Evolutionary conservation across 768 basidiomycete species (phyloP).

Genomic region (Suillus brevipes): DNA sequence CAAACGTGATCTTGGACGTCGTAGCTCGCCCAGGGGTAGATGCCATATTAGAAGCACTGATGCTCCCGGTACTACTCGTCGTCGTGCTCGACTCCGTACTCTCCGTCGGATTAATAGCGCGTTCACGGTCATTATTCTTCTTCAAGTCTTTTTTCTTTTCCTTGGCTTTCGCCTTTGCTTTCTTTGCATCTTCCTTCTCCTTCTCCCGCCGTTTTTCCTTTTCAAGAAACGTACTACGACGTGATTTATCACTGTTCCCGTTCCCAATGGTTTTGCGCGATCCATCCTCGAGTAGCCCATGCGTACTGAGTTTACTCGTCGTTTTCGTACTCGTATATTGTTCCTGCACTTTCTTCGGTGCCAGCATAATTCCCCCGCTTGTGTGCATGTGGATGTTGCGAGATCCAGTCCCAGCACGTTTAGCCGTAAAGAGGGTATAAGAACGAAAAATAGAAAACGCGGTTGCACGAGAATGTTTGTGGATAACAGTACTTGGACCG

Average conservation of each 20-base stretch:
- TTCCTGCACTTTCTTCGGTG: slow-evolving; percentile 74
- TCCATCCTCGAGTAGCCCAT: slow-evolving; percentile 61
- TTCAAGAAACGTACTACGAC: slow-evolving; percentile 20
- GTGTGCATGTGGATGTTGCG: slow-evolving; percentile 27
- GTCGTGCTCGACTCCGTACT: slow-evolving; percentile 32
- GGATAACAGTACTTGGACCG: slow-evolving; percentile 69
- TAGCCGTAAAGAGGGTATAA: slow-evolving; percentile 35
- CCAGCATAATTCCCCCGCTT: slow-evolving; percentile 55
- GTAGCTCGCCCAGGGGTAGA: slow-evolving; percentile 14
- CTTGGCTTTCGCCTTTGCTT: slow-evolving; percentile 16
- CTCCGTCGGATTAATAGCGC: slow-evolving; percentile 29
- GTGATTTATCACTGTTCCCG: slow-evolving; percentile 19
- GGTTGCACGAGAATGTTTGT: slow-evolving; percentile 77
- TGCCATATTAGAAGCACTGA: slow-evolving; percentile 11
- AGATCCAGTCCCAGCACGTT: slow-evolving; percentile 16
- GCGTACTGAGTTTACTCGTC: slow-evolving; percentile 64
- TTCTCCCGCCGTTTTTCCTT: slow-evolving; percentile 23
- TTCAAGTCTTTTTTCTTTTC: slow-evolving; percentile 38
- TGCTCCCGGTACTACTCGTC: slow-evolving; percentile 33
- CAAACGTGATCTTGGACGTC: slow-evolving; percentile 18
- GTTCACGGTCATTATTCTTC: slow-evolving; percentile 18
- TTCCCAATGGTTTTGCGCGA: slow-evolving; percentile 14
- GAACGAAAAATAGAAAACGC: slow-evolving; percentile 81
- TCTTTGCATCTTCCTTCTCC: slow-evolving; percentile 17
- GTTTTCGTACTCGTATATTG: slow-evolving; percentile 77